These are phyloP conservation scores for Heterotrichella gracilis DNA, from an alignment of 352 stramenopile species.

Conservation along the genomic window DNA sequence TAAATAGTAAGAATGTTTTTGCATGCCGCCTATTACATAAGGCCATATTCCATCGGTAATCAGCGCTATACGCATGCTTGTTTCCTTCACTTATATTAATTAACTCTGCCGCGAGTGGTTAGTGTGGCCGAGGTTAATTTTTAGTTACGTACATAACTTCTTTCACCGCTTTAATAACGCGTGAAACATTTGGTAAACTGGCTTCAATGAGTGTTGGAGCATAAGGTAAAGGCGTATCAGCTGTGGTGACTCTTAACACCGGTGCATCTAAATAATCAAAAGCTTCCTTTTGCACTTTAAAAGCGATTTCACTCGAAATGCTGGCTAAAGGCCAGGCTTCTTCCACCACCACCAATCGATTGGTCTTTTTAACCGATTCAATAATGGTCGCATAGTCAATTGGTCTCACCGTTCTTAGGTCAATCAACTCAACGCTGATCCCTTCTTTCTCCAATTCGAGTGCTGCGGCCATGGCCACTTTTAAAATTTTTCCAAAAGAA, in stretches of 20 bases:
- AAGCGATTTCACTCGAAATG: constrained; percentile 79
- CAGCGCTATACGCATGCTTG: not conserved
- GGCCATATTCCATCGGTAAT: not conserved
- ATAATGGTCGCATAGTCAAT: constrained; percentile 84
- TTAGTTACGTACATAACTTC: not conserved
- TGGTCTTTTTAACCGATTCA: constrained; percentile 86
- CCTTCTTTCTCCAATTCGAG: constrained; percentile 59
- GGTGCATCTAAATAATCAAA: constrained; percentile 97
- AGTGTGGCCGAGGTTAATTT: no score
- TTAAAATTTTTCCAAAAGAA: constrained; percentile 43
- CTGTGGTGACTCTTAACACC: constrained; percentile 71
- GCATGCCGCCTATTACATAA: not conserved
- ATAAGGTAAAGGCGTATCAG: constrained; percentile 94
- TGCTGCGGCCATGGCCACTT: constrained; percentile 55
- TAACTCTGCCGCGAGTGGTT: no score
- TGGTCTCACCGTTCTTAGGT: constrained; percentile 60
- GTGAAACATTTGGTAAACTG: not conserved
- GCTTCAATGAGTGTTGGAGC: constrained; percentile 42
- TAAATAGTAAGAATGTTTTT: constrained; percentile 10
- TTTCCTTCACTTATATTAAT: no score
- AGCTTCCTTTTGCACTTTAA: constrained; percentile 79
- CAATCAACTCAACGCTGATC: constrained; percentile 75
- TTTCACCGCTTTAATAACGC: not conserved
- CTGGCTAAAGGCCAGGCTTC: constrained; percentile 47
- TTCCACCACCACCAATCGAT: constrained; percentile 75